Evolutionary conservation across 1,284 basidiomycete genomes (phyloP), one percentile per base, ranked within the genome.

Genomic region (Apiotrichum veenhuisii): DNA sequence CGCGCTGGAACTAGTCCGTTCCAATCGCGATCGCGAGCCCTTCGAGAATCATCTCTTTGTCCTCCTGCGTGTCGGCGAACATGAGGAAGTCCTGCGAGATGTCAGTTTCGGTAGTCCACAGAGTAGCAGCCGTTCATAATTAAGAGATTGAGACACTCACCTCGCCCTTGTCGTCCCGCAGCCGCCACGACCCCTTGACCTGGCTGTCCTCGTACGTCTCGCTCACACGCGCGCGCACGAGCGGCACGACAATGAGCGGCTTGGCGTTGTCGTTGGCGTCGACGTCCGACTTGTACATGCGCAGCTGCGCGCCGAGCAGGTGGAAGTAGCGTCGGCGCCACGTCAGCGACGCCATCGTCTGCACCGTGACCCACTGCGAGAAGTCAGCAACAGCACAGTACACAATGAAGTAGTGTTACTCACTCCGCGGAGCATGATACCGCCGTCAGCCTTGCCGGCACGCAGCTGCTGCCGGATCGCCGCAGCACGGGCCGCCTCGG

Each of bases 241-340:
- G 43, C 26, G 27, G 18, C 15, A 37, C 56, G 10, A 27, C 27
- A 5, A 26, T 42, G 26, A 62, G 34, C n/a, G 60, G 48, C 20
- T n/a, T n/a, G 11, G 43, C 22, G n/a, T n/a, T n/a, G n/a, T 26
- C 36, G n/a, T 2, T 20, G 25, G 51, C 54, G 34, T 26, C 41
- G 7, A 30, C 7, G 25, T 44, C 46, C 22, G 41, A 42, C 53
- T 74, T 74, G 67, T 63, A 76, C 34, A 76, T 55, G 25, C 55
- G 52, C 62, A 74, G 58, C 54, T 70, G 69, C 17, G 40, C 44
- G 3, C 58, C 46, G 5, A 64, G 53, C 4, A 76, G 64, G 46
- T 68, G 61, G 61, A 76, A 76, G 52, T 65, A 69, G 25, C 74
- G 62, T 48, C 74, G 58, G 15, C 74, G 64, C 74, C 74, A 76